phyloP scores from a whole-genome alignment of 768 basidiomycete genomes.

The Paxillus rubicundulus region DNA sequence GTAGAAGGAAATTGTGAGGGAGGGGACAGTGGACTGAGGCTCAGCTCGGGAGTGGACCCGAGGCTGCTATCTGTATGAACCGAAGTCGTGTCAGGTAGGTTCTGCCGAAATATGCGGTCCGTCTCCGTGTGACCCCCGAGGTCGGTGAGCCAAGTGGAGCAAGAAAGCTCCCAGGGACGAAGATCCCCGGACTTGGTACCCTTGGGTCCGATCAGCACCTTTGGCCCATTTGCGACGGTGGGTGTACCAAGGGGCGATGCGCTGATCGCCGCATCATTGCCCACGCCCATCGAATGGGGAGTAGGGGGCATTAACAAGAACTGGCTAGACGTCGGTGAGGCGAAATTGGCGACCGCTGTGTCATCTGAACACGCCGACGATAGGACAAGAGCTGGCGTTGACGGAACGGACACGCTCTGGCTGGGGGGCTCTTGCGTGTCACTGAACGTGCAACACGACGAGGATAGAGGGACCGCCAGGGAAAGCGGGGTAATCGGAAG shows the following conservation, averaged over 20 bases:
- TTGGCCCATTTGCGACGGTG: conserved; percentile 1
- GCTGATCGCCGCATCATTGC: conserved; percentile 9
- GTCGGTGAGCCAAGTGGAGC: conserved; percentile 32
- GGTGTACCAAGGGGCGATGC: conserved; percentile 13
- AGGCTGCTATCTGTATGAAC: conserved; percentile 19
- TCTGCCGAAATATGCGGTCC: conserved; percentile 29
- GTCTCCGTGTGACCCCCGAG: conserved; percentile 32
- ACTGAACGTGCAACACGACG: conserved; percentile 26
- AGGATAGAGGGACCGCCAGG: conserved; percentile 25
- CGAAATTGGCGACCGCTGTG: conserved; percentile 11
- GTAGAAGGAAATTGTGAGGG: conserved; percentile 15
- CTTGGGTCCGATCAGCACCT: conserved; percentile 4
- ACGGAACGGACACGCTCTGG: conserved; percentile 8
- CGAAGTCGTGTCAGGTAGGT: conserved; percentile 14
- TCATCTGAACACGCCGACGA: conserved; percentile 4
- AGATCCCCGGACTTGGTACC: conserved; percentile 13
- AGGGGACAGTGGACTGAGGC: conserved; percentile 21
- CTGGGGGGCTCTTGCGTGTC: conserved; percentile 11
- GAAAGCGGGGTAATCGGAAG: conserved; percentile 27
- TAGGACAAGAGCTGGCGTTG: conserved; percentile 5
- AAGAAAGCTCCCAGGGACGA: conserved; percentile 18
- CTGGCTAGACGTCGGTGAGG: conserved; percentile 29
- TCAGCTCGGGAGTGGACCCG: conserved; percentile 24
- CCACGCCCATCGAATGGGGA: conserved; percentile 10
- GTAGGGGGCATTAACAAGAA: conserved; percentile 28